Base-by-base conservation (phyloP, 2,329 filamentous ascomycete genomes). In the Helicocarpus griseus region DNA sequence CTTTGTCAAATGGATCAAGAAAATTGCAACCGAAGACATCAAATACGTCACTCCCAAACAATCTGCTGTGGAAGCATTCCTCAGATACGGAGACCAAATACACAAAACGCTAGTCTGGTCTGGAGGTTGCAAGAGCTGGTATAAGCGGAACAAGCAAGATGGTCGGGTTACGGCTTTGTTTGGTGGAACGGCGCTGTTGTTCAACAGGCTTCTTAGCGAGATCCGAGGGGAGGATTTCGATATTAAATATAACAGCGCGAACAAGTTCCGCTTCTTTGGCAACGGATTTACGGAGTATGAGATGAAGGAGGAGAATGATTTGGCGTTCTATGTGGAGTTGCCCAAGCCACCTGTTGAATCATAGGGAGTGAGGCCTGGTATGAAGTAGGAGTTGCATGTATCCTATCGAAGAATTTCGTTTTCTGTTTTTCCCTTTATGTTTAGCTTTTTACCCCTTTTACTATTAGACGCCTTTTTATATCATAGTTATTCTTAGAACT, bases 141-240 rank as follows among this genome's bases (percentile, higher is more conserved):
- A 54, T 26, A 54, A 54, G 45, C 56, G 52, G 17, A 54, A 55
- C 9, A 36, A 36, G 13, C 43, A 36, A 24, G 54, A 55, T 29
- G 54, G 54, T n/a, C 31, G 50, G 19, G 49, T 60, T 26, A 57
- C 54, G 19, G 58, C 54, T 17, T 38, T 59, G 24, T 61, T 56
- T 53, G 59, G 59, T 13, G 60, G 60, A 35, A 53, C 41, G 8
- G 50, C 57, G 5, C 49, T 62, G 4, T 62, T 64, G 33, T 58
- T 46, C 13, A 50, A 51, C 6, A 48, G 52, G 26, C 44, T 46
- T 2, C 5, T 14, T 9, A 35, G 31, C n/a, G n/a, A 35, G 11
- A 48, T 53, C 7, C 56, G 57, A 11, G 53, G 53, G 33, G 56
- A 60, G 44, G 51, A 60, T 49, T 58, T 55, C 38, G 52, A 60